A percentile compares a stretch with the other conserved stretches of the same genome.
Evolutionary conservation across 148 eudicot genomes (phyloP).

Genomic region (Pharnaceum exiguum): DNA sequence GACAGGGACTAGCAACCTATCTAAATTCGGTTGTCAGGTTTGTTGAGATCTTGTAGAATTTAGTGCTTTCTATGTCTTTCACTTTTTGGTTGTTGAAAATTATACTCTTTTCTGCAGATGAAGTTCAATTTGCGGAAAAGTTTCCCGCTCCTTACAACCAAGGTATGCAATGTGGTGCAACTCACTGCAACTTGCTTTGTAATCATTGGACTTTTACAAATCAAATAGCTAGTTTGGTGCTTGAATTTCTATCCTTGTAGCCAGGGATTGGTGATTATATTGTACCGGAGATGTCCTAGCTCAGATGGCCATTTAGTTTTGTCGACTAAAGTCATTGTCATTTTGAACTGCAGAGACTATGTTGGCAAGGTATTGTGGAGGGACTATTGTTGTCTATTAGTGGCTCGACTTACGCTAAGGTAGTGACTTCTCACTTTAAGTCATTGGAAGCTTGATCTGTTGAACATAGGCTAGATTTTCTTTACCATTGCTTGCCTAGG

Average conservation of each 20-base stretch:
- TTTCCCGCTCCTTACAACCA: conserved; percentile 86
- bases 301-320: neutral
- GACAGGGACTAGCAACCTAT: conserved; percentile 42
- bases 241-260: too few relatives aligned
- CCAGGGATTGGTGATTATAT: too few relatives aligned
- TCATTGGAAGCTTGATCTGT: neutral
- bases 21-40: conserved; percentile 97
- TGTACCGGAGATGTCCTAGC: too few relatives aligned
- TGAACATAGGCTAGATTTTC: too few relatives aligned
- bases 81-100: conserved; percentile 2
- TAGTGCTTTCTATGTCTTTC: neutral
- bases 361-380: conserved; percentile 96
- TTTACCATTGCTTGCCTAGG: too few relatives aligned
- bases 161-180: conserved; percentile 34
- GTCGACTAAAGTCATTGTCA: conserved; percentile 9
- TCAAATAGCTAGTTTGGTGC: too few relatives aligned
- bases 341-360: conserved; percentile 54
- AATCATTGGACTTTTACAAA: too few relatives aligned
- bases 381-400: conserved; percentile 95
- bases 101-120: conserved; percentile 49
- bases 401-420: conserved; percentile 96
- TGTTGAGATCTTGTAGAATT: too few relatives aligned
- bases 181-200: neutral
- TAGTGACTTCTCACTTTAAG: conserved; percentile 17
- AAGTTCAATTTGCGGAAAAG: conserved; percentile 83